Base-by-base conservation (phyloP, 2,329 filamentous ascomycete species). In the Aspergillus sclerotialis region DNA sequence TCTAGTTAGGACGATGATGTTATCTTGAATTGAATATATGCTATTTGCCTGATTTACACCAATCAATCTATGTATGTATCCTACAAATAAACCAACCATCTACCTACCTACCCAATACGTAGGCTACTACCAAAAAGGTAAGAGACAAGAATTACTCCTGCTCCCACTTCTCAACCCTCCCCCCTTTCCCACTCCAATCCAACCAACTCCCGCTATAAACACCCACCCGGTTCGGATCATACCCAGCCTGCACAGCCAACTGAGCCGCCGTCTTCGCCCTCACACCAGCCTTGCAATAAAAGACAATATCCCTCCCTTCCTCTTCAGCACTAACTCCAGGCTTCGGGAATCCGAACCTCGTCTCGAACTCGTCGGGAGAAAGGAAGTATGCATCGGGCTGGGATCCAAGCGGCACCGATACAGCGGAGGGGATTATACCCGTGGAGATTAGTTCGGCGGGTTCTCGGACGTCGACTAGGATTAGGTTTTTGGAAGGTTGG, bases 241-340 rank as follows among this genome's bases (percentile, higher is more conserved):
- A 96, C 7, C 90, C 90, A 2, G 80, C 82, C 55, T 84, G 74
- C 49, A 70, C 69, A 18, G 92, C 92, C 58, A 95, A 61, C 44
- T 75, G 72, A 5, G 88, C 88, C 5, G 89, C 89, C 1, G 84
- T 76, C 29, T 72, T 69, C 48, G 85, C 87, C 55, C 92, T 72
- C 44, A 96, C 85, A 2, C 92, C 92, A 0, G 89, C 81, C 67
- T 87, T 93, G 66, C 92, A 98, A 62, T 94, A 96, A 53, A 96
- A 92, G 4, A 96, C 72, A 10, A 94, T 49, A 5, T 35, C 33
- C n/a, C n/a, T n/a, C 30, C 13, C 27, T 28, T 44, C 28, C 15
- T 44, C 48, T 3, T 46, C 59, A 44, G 76, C 69, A 19, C 76
- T 69, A 39, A 67, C 67, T 2, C 52, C 50, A 0, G 82, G 89